phyloP scores from a whole-genome alignment of 1,284 basidiomycete genomes.

The Ustilago curta region DNA sequence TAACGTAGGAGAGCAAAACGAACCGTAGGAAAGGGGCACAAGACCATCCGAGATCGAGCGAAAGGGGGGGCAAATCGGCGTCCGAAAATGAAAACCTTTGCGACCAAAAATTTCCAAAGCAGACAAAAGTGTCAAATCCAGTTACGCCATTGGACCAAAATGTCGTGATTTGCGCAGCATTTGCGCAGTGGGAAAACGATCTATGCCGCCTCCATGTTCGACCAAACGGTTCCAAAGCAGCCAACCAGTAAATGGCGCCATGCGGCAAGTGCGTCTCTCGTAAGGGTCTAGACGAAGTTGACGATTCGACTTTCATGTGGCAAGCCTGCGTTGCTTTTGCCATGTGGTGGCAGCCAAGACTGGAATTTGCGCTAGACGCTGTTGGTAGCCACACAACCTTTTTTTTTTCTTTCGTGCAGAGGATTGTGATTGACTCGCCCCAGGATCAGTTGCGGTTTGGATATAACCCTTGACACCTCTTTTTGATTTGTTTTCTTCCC shows the following conservation, averaged over 20 bases:
- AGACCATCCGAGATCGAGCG: too few species aligned
- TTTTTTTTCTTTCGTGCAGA: background rate
- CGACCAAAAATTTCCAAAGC: too few species aligned
- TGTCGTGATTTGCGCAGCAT: constrained; percentile 33
- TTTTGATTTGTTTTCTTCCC: background rate
- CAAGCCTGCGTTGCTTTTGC: too few species aligned
- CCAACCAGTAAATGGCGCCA: too few species aligned
- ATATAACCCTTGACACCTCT: constrained; percentile 13
- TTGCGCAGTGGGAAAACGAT: background rate
- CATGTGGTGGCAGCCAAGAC: background rate
- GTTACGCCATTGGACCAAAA: constrained; percentile 34
- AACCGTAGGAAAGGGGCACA: too few species aligned
- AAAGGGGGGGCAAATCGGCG: too few species aligned
- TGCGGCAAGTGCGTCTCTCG: too few species aligned
- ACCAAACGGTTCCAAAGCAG: too few species aligned
- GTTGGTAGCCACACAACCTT: background rate
- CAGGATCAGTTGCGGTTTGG: background rate
- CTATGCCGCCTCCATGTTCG: background rate
- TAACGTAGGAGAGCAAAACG: too few species aligned
- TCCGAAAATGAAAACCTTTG: too few species aligned
- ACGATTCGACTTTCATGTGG: constrained; percentile 2
- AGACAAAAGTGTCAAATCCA: background rate
- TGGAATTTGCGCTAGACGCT: background rate
- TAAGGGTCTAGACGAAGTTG: too few species aligned
- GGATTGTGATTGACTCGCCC: constrained; percentile 1